Evolutionary conservation across 805 yeast genomes (phyloP), one percentile per base, ranked within the genome.

Genomic region (Scheffersomyces lignosus): DNA sequence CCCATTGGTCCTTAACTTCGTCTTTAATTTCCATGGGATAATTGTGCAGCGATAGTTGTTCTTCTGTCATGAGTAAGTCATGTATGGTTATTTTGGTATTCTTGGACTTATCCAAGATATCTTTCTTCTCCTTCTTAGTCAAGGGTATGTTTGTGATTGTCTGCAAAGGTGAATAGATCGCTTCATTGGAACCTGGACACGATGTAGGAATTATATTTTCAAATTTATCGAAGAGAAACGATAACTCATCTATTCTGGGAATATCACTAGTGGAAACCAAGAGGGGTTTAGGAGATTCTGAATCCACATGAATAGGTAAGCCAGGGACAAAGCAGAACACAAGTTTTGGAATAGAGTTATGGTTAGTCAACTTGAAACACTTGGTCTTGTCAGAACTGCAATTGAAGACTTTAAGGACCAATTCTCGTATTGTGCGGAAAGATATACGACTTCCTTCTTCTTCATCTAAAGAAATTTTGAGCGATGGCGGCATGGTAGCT

Each of bases 281-380:
- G 15, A 23, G n/a, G 4, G 7, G 15, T 3, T 16, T 24, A 8
- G n/a, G n/a, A 7, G 24, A 20, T 13, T 28, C 23, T 29, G 9
- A 7, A 6, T n/a, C 14, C 17, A 36, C 20, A 6, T 22, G 14
- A 30, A 38, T 14, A 16, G 29, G 31, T 9, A 89, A 55, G 0
- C 95, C 96, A 0, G 93, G 87, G 3, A 79, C 74, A 34, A 80
- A 63, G 3, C 86, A 56, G 16, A 78, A 62, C 0, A 84, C 78
- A 2, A 82, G 72, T 40, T 76, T 78, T n/a, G 68, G 54, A 2
- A 86, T 62, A 3, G 67, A 57, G 15, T 54, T 48, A 32, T 76
- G 62, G 44, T 83, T 80, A 2, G 51, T 60, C 4, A 84, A 48
- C 13, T 62, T 58, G n/a, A 75, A 46, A 78, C 80, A 78, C 10